Base-by-base conservation (phyloP, 805 yeast genomes). In the Yarrowia bubula region DNA sequence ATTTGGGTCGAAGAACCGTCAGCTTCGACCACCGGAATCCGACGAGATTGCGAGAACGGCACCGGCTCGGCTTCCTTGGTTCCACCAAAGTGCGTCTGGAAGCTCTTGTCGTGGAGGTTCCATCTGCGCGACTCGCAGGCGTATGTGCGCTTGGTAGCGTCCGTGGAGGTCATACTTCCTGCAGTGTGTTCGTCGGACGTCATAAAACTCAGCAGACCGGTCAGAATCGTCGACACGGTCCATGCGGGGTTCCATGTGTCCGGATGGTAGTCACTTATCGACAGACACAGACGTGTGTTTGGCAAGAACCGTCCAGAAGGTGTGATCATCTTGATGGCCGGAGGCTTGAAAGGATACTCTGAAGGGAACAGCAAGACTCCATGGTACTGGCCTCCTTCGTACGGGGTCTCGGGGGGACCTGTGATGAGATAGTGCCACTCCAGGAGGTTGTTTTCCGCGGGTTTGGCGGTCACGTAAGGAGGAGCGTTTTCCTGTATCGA, bases 161-260 rank as follows among this genome's bases (percentile, higher is more conserved):
- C 88, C 10, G 87, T 81, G 0, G 96, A 84, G 8, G 76, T 78
- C 11, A 92, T 84, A 8, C 93, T 86, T 33, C 98, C 98, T 0
- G 96, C 87, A 1, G 97, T 90, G 31, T 83, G 77, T 70, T 92
- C 98, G 67, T 85, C 84, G 10, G 95, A 87, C 0, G 96, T 90
- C 98, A 92, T 92, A 71, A 92, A 92, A 73, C 96, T 90, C 69
- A 92, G 78, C 44, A 92, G 78, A 0, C 98, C 98, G 11, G 86
- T 89, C 70, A 92, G 80, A 18, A 92, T 92, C 0, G 98, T 92
- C 42, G 90, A 80, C 17, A 92, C 98, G 51, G 92, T 86, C 98
- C 98, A 92, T 8, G 96, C 92, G 1, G 98, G 98, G 75, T 92
- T 92, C 98, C 98, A 92, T 0, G 88, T 79, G 74, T 92, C 95